Evolutionary conservation across 2,329 filamentous ascomycete genomes (phyloP), one percentile per base, ranked within the genome.

Genomic region (Colletotrichum eleusines): DNA sequence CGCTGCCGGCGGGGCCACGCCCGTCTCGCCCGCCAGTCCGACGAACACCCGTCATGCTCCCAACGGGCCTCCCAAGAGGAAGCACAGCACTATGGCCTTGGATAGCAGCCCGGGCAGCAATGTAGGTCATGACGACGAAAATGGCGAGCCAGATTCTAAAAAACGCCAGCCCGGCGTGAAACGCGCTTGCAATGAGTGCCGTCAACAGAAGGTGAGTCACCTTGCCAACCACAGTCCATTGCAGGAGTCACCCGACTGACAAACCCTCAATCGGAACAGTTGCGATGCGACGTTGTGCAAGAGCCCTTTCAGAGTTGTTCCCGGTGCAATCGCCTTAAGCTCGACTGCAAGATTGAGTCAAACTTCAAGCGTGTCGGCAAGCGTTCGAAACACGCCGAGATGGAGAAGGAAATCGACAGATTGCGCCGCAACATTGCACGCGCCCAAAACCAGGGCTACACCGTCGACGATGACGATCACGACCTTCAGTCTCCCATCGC

Each of bases 311-410:
- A 90, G 76, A 89, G 89, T 76, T 96, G 93, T 83, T 90, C 90
- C 64, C 88, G 93, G 67, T 96, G 93, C 82, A 89, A 89, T 78
- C 92, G 94, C 76, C 88, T 95, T 77, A 93, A 92, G 81, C 90
- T 95, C 72, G 89, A 91, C 72, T 96, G 93, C 85, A 93, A 94
- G 80, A 95, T 96, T 80, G 92, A 95, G 80, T 93, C 92, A 76
- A 94, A 94, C 80, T 95, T 95, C 83, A 95, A 94, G 86, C 90
- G 93, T 75, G 86, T 95, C 23, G 92, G 93, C 73, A 96, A 96
- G 84, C 88, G 93, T 51, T 92, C 90, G 74, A 92, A 93, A 79
- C 92, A 95, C 80, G 92, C 92, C 76, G 93, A 95, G 81, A 95
- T 95, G 92, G 92, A 94, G 78, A 92, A 90, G 81, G 92, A 95